A percentile compares a stretch with the other conserved stretches of the same genome.
phyloP scores from a whole-genome alignment of 2,329 filamentous ascomycete species.

The Penicillium paneum region DNA sequence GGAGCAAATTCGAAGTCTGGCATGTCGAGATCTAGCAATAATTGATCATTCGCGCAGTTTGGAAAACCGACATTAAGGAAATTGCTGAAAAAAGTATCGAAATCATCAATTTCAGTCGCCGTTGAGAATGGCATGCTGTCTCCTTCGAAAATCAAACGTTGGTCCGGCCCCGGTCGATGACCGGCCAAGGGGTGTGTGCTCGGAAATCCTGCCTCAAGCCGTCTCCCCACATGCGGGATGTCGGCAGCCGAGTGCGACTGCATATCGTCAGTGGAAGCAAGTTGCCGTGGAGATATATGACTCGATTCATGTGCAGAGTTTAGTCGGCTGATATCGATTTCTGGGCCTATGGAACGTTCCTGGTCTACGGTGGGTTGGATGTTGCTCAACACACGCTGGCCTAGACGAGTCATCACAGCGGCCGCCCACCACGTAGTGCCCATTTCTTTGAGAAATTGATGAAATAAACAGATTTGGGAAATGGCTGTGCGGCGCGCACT shows the following conservation, averaged over 20 bases:
- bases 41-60: constrained; percentile 5
- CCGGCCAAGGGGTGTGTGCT: neutral
- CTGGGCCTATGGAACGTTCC: constrained; percentile 2
- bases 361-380: constrained; percentile 6
- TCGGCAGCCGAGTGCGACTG: neutral
- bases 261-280: neutral
- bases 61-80: constrained; percentile 15
- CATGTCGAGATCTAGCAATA: constrained; percentile 4
- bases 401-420: constrained; percentile 14
- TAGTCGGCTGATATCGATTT: neutral
- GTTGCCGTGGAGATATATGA: neutral
- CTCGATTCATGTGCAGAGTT: neutral
- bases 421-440: constrained; percentile 17
- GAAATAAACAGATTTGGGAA: constrained; percentile 8
- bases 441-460: constrained; percentile 10
- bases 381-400: constrained; percentile 8
- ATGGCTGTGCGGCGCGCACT: constrained; percentile 11
- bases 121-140: neutral
- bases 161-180: neutral
- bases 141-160: neutral
- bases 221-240: neutral
- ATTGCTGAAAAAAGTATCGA: constrained; percentile 14
- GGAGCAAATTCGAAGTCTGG: neutral
- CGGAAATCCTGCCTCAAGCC: neutral
- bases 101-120: neutral